Percentiles rank a stretch among this genome's conserved stretches.
phyloP scores from a whole-genome alignment of 352 stramenopile species.

The Pythium chondricola region DNA sequence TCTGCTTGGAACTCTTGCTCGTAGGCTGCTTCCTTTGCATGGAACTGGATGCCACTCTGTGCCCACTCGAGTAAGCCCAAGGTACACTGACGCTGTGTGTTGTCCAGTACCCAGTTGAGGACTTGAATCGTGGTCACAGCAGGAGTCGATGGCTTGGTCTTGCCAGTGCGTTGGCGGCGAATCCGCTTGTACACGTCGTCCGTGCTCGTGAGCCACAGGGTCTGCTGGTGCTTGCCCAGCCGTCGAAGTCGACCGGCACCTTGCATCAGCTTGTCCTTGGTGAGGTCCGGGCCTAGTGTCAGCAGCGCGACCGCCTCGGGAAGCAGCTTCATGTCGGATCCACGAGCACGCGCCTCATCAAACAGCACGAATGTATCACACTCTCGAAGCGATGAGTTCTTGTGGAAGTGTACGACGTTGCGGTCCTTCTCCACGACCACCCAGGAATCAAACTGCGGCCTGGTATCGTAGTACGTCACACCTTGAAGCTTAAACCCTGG shows the following conservation, averaged over 20 bases:
- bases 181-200: slow-evolving; percentile 60
- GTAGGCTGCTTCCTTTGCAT: slow-evolving; percentile 19
- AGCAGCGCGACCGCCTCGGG: slow-evolving; percentile 63
- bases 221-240: slow-evolving; percentile 57
- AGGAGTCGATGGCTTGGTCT: no score
- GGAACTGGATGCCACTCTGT: slow-evolving; percentile 66
- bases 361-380: slow-evolving; percentile 89
- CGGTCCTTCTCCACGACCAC: slow-evolving; percentile 62
- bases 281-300: slow-evolving; percentile 79
- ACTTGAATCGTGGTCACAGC: slow-evolving; percentile 44
- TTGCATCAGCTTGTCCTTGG: slow-evolving; percentile 93
- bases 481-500: slow-evolving; percentile 28
- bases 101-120: slow-evolving; percentile 87
- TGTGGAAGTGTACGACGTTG: slow-evolving; percentile 34
- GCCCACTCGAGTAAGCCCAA: slow-evolving; percentile 74
- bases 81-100: slow-evolving; percentile 62
- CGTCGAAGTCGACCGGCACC: slow-evolving; percentile 81
- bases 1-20: slow-evolving; percentile 32
- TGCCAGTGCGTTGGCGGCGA: no score
- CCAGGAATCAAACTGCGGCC: slow-evolving; percentile 51
- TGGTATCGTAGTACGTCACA: slow-evolving; percentile 81
- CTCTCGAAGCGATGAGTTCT: slow-evolving; percentile 64
- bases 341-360: slow-evolving; percentile 84
- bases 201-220: slow-evolving; percentile 59
- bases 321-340: slow-evolving; percentile 86